Evolutionary conservation across 768 basidiomycete species (phyloP), one percentile per base, ranked within the genome.

Genomic region (Lactarius vividus): DNA sequence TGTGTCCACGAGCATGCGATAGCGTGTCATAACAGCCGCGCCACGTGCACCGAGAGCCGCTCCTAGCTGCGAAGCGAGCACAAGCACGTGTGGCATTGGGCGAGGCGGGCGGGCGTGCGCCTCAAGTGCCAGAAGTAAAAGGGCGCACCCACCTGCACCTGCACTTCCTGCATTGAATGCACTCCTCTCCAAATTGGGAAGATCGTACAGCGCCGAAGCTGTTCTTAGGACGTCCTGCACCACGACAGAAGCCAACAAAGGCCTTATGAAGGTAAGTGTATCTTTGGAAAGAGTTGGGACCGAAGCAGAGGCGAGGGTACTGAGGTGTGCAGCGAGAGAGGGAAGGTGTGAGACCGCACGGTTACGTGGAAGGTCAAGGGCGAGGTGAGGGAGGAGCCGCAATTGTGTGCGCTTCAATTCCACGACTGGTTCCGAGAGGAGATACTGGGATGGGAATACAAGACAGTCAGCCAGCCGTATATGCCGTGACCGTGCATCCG

Each of bases 71-170:
- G 62, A 11, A 83, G 78, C 29, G 78, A 65, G 59, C 11, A 52
- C 37, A 49, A 65, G 64, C 1, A 26, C 28, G 23, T 61, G 64
- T 40, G 64, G 64, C 49, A 37, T 35, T 23, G 64, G 49, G 4
- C 64, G 59, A 23, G 64, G 64, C 10, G 64, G 73, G 52, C 84
- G 82, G 11, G 76, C 75, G 70, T 89, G 88, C 4, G 85, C 86
- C 79, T 94, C 92, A 40, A 92, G 75, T 0, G 87, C 83, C 60
- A 91, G 80, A 29, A 93, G 79, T 63, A 91, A 78, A 9, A 91
- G 72, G 16, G 88, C 92, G 71, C 87, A 88, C 5, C 91, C 89
- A 3, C 39, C 59, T 57, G 66, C 53, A 8, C 53, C 39, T 20
- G 59, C 37, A 35, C 57, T 39, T 11, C n/a, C 16, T 29, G 56